phyloP scores from a whole-genome alignment of 345 rosid species.

The Erodium maritimum region DNA sequence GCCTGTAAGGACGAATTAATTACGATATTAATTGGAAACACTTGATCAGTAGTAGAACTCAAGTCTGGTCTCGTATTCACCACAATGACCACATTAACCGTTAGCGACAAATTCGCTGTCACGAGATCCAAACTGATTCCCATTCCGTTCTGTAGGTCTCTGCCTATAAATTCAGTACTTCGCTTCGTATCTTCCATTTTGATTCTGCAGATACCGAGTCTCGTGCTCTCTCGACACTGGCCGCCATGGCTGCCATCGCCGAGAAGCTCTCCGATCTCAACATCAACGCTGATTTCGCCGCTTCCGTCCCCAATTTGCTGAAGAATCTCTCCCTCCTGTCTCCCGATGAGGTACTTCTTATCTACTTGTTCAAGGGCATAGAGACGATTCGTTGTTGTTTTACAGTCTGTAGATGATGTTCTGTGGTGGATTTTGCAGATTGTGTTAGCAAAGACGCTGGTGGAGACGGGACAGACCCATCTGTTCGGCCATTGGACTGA shows the following conservation, averaged over 20 bases:
- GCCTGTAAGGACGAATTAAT: no score
- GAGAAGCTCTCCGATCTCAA: constrained; percentile 23
- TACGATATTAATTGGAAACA: no score
- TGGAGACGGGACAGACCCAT: constrained; percentile 63
- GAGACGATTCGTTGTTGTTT: not conserved
- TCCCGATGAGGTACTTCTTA: constrained; percentile 33
- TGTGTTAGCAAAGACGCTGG: constrained; percentile 58
- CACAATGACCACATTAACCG: not conserved
- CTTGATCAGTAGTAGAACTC: no score
- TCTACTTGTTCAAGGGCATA: no score
- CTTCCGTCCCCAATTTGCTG: constrained; percentile 45
- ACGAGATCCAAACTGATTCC: not conserved
- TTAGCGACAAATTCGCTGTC: no score
- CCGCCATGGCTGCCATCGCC: constrained; percentile 13
- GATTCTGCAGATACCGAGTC: not conserved
- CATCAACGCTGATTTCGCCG: constrained; percentile 27
- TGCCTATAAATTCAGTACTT: no score
- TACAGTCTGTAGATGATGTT: constrained; percentile 3
- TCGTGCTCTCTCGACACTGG: no score
- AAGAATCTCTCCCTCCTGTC: constrained; percentile 46
- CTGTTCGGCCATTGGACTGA: constrained; percentile 67
- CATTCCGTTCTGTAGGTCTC: not conserved
- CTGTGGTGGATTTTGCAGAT: constrained; percentile 28
- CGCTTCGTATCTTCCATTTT: not conserved
- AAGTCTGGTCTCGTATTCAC: no score